Conservation (phyloP, 352 stramenopile species). For the Phytophthora foliorum region DNA sequence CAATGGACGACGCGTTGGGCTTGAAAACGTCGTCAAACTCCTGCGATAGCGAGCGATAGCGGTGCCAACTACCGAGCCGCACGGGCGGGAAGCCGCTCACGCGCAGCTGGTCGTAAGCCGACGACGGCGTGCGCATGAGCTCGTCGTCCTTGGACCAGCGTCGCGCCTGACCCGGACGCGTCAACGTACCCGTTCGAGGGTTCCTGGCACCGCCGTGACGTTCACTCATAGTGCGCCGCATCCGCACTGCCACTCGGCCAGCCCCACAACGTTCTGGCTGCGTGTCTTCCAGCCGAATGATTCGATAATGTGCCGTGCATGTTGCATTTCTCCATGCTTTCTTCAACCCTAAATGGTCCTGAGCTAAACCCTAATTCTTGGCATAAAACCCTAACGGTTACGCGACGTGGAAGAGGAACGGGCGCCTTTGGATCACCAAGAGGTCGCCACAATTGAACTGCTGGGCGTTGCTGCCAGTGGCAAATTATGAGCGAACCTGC, state of each 20-base stretch:
- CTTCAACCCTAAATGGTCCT: slow-evolving; percentile 37
- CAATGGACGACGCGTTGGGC: slow-evolving; percentile 45
- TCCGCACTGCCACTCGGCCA: not conserved
- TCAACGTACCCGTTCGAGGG: slow-evolving; percentile 14
- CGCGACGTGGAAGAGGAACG: slow-evolving; percentile 9
- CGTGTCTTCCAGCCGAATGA: slow-evolving; percentile 14
- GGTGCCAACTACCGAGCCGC: slow-evolving; percentile 73
- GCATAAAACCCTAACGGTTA: slow-evolving; percentile 1
- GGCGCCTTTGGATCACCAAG: slow-evolving; percentile 8
- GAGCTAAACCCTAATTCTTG: slow-evolving; percentile 13
- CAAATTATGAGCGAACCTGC: slow-evolving; percentile 29
- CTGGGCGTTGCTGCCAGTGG: not conserved
- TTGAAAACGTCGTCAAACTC: slow-evolving; percentile 63
- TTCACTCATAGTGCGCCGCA: slow-evolving; percentile 37
- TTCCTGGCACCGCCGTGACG: slow-evolving; percentile 15
- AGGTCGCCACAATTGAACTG: slow-evolving; percentile 23
- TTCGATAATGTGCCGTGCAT: slow-evolving; percentile 24
- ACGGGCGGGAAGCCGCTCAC: slow-evolving; percentile 63
- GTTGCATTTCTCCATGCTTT: slow-evolving; percentile 29
- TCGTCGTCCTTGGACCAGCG: slow-evolving; percentile 42
- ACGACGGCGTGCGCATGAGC: slow-evolving; percentile 31
- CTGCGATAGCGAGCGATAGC: slow-evolving; percentile 68
- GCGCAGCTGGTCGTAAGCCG: slow-evolving; percentile 47
- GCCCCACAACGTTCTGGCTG: not conserved
- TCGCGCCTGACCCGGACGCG: slow-evolving; percentile 18